These are phyloP conservation scores for Penicillium olsonii DNA, from an alignment of 2,329 filamentous ascomycete species.

Conservation along the genomic window DNA sequence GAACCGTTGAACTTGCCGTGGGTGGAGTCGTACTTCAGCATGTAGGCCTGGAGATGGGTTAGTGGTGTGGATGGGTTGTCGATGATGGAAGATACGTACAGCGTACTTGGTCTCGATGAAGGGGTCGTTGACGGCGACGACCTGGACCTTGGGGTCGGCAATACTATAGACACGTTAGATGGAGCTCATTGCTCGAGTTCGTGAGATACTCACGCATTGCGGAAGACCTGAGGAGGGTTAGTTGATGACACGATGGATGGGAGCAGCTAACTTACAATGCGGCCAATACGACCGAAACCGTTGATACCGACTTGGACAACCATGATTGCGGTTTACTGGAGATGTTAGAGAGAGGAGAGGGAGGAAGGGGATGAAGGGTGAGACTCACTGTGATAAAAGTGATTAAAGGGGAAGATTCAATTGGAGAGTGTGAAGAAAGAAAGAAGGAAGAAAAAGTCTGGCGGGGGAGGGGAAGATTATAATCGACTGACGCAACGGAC, in stretches of 20 bases:
- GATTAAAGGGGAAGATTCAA: slow-evolving; percentile 4
- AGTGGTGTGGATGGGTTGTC: neutral
- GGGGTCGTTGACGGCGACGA: slow-evolving; percentile 98
- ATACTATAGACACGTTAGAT: slow-evolving; percentile 52
- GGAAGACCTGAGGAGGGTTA: slow-evolving; percentile 68
- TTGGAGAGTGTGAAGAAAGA: slow-evolving; percentile 16
- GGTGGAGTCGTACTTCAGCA: slow-evolving; percentile 99
- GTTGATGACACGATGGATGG: slow-evolving; percentile 8
- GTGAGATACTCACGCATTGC: slow-evolving; percentile 74
- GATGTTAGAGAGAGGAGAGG: slow-evolving; percentile 26
- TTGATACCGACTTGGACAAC: slow-evolving; percentile 83
- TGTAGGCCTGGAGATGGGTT: slow-evolving; percentile 73
- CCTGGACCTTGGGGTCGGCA: slow-evolving; percentile 83
- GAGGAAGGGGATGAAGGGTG: neutral
- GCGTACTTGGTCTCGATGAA: slow-evolving; percentile 99
- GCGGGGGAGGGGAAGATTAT: slow-evolving; percentile 33
- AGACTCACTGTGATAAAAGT: slow-evolving; percentile 15
- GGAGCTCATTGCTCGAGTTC: slow-evolving; percentile 6
- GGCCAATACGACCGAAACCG: slow-evolving; percentile 99
- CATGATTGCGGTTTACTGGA: slow-evolving; percentile 38
- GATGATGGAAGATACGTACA: slow-evolving; percentile 61
- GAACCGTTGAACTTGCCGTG: slow-evolving; percentile 97
- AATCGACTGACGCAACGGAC: slow-evolving; percentile 39
- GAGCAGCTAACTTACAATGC: slow-evolving; percentile 63
- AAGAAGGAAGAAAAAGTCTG: slow-evolving; percentile 22